Conservation (phyloP, 2,329 filamentous ascomycete species). For the Bisporella sp. region DNA sequence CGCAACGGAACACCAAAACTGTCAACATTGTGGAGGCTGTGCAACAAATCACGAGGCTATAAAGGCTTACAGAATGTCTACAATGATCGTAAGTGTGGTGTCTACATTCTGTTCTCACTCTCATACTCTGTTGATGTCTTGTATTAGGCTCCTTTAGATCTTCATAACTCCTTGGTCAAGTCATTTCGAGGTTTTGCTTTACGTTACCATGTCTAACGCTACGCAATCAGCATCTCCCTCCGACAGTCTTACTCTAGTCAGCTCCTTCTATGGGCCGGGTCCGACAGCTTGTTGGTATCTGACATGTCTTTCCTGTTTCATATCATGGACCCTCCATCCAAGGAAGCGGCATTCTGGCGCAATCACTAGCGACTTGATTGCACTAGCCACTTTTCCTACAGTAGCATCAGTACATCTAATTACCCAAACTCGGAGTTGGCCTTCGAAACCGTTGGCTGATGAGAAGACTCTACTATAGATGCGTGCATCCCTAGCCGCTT, state of each 20-base stretch:
- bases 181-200: not conserved
- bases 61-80: not conserved
- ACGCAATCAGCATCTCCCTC: not conserved
- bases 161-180: not conserved
- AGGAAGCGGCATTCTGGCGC: not conserved
- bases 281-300: conserved; percentile 2
- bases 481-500: not conserved
- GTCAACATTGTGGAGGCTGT: not conserved
- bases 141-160: not conserved
- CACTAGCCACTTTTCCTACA: not conserved
- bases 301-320: not conserved
- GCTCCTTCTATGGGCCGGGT: conserved; percentile 1
- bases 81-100: not conserved
- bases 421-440: not conserved
- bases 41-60: not conserved
- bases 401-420: not conserved
- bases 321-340: not conserved
- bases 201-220: not conserved
- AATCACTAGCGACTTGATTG: not conserved
- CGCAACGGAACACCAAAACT: not conserved
- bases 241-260: not conserved
- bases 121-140: not conserved
- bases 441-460: not conserved
- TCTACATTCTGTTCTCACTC: not conserved
- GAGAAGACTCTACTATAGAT: not conserved